Conservation (phyloP, 345 rosid genomes). For the Hirschfeldia incana region DNA sequence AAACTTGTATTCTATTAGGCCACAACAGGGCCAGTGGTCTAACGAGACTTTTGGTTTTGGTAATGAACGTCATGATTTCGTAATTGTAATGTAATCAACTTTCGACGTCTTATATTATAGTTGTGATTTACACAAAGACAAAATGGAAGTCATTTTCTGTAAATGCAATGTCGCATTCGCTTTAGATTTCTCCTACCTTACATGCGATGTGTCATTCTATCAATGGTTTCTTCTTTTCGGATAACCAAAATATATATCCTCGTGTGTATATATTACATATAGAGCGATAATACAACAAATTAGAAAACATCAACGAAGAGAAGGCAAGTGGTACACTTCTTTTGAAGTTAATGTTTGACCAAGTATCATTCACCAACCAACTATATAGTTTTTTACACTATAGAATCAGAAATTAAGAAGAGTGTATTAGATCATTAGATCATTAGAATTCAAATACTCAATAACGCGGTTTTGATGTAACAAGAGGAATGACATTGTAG, state of each 20-base stretch:
- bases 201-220: neutral
- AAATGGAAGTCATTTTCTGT: neutral
- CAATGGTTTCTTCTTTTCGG: neutral
- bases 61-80: neutral
- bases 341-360: constrained; percentile 21
- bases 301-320: constrained; percentile 6
- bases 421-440: neutral
- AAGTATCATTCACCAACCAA: constrained; percentile 7
- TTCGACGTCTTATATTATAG: neutral
- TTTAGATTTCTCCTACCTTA: neutral
- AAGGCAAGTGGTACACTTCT: neutral
- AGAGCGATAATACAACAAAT: neutral
- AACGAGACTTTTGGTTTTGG: neutral
- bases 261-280: neutral
- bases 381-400: neutral
- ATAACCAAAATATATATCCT: neutral
- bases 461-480: constrained; percentile 26
- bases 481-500: constrained; percentile 24
- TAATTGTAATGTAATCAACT: neutral
- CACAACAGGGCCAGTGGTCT: neutral
- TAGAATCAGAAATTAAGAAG: constrained; percentile 6
- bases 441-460: constrained; percentile 12
- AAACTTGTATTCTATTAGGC: neutral
- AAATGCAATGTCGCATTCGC: neutral
- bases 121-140: neutral